phyloP scores from a whole-genome alignment of 352 stramenopile genomes.

The Phytophthora pseudosyringae region DNA sequence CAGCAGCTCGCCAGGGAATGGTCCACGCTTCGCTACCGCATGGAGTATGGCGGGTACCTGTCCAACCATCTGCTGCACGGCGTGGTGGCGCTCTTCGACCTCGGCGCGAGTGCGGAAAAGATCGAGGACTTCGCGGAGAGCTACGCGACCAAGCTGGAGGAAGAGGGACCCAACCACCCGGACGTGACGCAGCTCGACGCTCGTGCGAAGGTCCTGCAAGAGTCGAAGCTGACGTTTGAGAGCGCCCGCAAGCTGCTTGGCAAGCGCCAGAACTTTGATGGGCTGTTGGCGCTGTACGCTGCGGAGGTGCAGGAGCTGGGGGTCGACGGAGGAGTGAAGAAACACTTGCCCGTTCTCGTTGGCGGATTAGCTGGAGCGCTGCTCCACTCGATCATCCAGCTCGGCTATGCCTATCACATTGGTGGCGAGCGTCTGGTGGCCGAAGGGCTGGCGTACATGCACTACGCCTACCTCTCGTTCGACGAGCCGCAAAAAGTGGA shows the following conservation, averaged over 20 bases:
- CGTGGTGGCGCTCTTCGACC: conserved; percentile 40
- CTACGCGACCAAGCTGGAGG: conserved; percentile 41
- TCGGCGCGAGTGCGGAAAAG: conserved; percentile 39
- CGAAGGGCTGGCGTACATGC: conserved; percentile 50
- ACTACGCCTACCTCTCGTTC: conserved; percentile 45
- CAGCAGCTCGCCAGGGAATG: conserved; percentile 31
- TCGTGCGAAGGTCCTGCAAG: conserved; percentile 12
- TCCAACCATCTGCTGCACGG: conserved; percentile 50
- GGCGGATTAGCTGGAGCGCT: conserved; percentile 46
- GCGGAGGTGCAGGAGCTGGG: conserved; percentile 35
- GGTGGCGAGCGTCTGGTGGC: conserved; percentile 40
- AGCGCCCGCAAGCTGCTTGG: conserved; percentile 26
- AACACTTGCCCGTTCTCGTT: conserved; percentile 43
- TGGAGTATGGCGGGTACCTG: conserved; percentile 42
- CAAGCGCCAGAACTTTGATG: conserved; percentile 45
- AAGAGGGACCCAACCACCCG: conserved; percentile 15
- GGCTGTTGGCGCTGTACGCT: conserved; percentile 36
- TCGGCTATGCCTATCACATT: conserved; percentile 49
- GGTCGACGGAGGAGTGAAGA: conserved; percentile 39
- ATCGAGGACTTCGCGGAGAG: conserved; percentile 33
- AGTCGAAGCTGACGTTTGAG: conserved; percentile 33
- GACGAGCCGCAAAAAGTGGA: conserved; percentile 26
- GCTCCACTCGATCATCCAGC: conserved; percentile 48
- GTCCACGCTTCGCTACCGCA: conserved; percentile 41
- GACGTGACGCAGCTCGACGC: conserved; percentile 25